These are phyloP conservation scores for Sporothrix pallida DNA, from an alignment of 2,329 filamentous ascomycete species.

Conservation along the genomic window DNA sequence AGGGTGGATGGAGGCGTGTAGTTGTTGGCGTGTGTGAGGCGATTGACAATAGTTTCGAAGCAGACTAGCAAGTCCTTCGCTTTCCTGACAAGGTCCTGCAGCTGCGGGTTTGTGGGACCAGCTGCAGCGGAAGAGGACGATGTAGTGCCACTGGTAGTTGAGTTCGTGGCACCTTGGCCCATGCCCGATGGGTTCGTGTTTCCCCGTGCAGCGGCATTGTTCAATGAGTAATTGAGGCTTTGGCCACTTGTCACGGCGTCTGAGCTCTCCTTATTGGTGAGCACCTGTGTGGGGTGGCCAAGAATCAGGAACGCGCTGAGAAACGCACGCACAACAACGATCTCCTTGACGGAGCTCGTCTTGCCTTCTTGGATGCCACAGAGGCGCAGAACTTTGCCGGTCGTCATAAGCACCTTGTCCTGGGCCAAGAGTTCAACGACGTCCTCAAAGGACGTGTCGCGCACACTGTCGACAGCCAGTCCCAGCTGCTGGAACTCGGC, in stretches of 20 bases:
- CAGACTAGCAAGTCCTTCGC: slow-evolving; percentile 76
- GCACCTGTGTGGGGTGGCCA: slow-evolving; percentile 77
- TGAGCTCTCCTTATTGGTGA: slow-evolving; percentile 68
- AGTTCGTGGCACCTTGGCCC: background rate
- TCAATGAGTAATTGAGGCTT: slow-evolving; percentile 12
- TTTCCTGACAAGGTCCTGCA: slow-evolving; percentile 76
- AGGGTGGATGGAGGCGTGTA: slow-evolving; percentile 69
- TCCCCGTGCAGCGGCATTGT: background rate
- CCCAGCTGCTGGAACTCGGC: slow-evolving; percentile 69
- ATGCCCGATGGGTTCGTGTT: background rate
- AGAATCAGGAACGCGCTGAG: slow-evolving; percentile 80
- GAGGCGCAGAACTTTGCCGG: slow-evolving; percentile 69
- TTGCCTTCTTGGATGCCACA: slow-evolving; percentile 72
- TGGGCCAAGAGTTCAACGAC: slow-evolving; percentile 71
- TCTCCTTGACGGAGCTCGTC: slow-evolving; percentile 67
- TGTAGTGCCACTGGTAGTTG: background rate
- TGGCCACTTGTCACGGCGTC: slow-evolving; percentile 20
- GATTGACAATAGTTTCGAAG: slow-evolving; percentile 76
- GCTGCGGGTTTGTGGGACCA: slow-evolving; percentile 65
- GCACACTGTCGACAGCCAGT: slow-evolving; percentile 72
- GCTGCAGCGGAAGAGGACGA: slow-evolving; percentile 45
- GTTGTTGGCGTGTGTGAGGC: slow-evolving; percentile 68
- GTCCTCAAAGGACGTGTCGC: slow-evolving; percentile 74
- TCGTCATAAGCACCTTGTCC: slow-evolving; percentile 68
- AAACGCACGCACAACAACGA: slow-evolving; percentile 75